Conservation (phyloP, 2,329 filamentous ascomycete genomes). For the Furcasterigmium furcatum region DNA sequence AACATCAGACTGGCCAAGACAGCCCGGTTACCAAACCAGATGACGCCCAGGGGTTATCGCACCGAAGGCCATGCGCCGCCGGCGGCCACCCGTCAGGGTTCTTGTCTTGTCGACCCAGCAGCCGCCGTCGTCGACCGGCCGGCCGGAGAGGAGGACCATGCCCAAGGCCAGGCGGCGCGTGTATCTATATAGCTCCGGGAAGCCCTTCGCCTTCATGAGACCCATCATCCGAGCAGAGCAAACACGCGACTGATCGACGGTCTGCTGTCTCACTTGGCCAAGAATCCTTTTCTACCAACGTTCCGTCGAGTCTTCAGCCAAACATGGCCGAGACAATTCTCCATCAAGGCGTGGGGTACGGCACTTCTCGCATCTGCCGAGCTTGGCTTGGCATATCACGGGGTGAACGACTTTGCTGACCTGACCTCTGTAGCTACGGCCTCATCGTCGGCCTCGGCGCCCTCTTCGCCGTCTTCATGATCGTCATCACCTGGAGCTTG, state of each 20-base stretch:
- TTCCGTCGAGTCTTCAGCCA: background rate
- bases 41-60: background rate
- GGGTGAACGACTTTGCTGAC: background rate
- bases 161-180: too few relatives aligned
- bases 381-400: too few relatives aligned
- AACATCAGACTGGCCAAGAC: conserved; percentile 3
- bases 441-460: conserved; percentile 12
- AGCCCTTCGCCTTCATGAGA: background rate
- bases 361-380: background rate
- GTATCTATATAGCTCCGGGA: background rate
- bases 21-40: background rate
- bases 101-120: background rate
- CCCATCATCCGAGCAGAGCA: too few relatives aligned
- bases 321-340: conserved; percentile 11
- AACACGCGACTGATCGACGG: background rate
- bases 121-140: too few relatives aligned
- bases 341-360: conserved; percentile 12
- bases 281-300: background rate
- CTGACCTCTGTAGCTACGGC: conserved; percentile 8
- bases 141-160: too few relatives aligned
- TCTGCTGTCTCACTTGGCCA: background rate
- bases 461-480: conserved; percentile 26
- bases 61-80: background rate
- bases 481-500: conserved; percentile 65
- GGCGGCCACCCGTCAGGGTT: background rate